phyloP scores from a whole-genome alignment of 208 protist genomes.

The Willaertia magna region DNA sequence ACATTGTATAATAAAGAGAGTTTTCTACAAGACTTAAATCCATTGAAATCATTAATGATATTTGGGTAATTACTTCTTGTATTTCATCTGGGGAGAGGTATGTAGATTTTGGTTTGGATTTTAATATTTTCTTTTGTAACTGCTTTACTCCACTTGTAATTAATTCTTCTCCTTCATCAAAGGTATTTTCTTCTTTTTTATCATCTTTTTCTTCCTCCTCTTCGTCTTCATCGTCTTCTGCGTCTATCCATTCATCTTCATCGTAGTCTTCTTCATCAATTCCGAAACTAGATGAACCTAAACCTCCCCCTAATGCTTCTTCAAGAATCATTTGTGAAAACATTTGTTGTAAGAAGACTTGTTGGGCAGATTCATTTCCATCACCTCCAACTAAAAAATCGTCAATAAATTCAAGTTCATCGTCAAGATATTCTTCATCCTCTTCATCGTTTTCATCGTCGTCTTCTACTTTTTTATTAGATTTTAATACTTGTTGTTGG shows the following conservation, averaged over 20 bases:
- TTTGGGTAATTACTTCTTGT: background rate
- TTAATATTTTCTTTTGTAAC: background rate
- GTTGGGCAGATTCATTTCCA: too few relatives aligned
- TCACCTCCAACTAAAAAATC: too few relatives aligned
- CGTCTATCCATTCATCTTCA: background rate
- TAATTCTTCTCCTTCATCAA: background rate
- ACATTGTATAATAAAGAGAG: background rate
- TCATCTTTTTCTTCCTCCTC: background rate
- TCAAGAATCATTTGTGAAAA: too few relatives aligned
- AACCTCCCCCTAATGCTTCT: too few relatives aligned
- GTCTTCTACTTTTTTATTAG: too few relatives aligned
- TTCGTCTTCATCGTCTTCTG: background rate
- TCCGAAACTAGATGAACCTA: too few relatives aligned
- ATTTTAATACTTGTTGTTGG: too few relatives aligned
- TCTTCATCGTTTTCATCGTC: too few relatives aligned
- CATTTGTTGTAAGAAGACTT: too few relatives aligned
- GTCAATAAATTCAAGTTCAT: too few relatives aligned
- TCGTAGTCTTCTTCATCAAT: too few relatives aligned
- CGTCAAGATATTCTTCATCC: too few relatives aligned
- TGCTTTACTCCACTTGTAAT: background rate
- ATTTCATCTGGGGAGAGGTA: background rate
- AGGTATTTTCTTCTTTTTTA: background rate
- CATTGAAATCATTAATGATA: background rate
- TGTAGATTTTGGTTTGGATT: background rate
- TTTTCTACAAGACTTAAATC: background rate